A percentile compares a stretch with the other conserved stretches of the same genome.
Evolutionary conservation across 2,329 filamentous ascomycete genomes (phyloP).

Genomic region (Penicillium occitanis): DNA sequence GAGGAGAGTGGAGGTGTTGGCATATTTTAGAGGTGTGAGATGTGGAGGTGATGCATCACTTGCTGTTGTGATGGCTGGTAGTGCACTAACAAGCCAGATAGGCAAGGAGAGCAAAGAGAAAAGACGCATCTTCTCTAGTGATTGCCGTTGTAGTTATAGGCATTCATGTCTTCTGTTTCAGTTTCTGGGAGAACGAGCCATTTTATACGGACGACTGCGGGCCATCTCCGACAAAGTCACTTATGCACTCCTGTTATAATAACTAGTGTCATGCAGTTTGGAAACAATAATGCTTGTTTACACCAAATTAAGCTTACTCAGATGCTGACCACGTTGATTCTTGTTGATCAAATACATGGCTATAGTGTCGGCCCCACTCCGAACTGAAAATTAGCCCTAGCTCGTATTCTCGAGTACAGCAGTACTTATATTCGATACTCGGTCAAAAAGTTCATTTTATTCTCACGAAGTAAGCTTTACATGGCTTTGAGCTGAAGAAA

Average conservation of each 20-base stretch:
- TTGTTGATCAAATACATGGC: neutral
- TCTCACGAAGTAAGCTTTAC: too few relatives aligned
- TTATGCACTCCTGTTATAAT: neutral
- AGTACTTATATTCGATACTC: neutral
- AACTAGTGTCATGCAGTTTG: neutral
- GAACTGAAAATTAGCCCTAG: neutral
- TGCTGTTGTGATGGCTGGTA: neutral
- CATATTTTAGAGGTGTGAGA: constrained; percentile 13
- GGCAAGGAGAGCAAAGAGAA: neutral
- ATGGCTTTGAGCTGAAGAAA: neutral
- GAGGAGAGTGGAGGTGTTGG: constrained; percentile 9
- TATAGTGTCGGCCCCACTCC: constrained; percentile 5
- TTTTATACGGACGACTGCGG: neutral
- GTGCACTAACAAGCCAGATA: neutral
- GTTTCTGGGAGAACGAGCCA: neutral
- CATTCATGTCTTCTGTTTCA: neutral
- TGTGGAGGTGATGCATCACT: neutral
- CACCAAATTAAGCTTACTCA: neutral
- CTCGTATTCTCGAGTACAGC: neutral
- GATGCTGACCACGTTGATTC: neutral
- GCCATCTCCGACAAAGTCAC: neutral
- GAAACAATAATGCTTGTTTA: neutral
- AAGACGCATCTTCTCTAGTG: neutral
- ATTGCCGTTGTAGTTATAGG: neutral
- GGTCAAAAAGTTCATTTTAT: neutral